phyloP scores from a whole-genome alignment of 129 eudicot genomes.

The Solidago caesia region DNA sequence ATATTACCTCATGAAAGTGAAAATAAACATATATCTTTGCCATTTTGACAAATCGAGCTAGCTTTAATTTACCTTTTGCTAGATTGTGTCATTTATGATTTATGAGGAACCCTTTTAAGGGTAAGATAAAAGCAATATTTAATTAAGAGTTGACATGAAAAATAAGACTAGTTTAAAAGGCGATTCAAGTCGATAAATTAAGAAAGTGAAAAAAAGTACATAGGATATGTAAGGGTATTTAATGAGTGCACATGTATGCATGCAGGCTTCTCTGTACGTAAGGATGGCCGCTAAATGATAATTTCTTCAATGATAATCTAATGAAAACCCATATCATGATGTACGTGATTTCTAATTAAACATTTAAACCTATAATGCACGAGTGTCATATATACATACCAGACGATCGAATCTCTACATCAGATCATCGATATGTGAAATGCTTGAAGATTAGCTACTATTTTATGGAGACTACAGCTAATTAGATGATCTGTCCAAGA shows the following conservation, averaged over 20 bases:
- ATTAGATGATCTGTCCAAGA: slow-evolving; percentile 13
- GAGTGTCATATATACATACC: slow-evolving; percentile 31
- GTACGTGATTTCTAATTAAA: too few relatives aligned
- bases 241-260: slow-evolving; percentile 35
- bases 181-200: too few relatives aligned
- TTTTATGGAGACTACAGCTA: slow-evolving; percentile 25
- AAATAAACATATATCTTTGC: background rate
- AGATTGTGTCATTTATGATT: background rate
- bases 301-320: slow-evolving; percentile 20
- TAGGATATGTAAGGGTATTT: slow-evolving; percentile 29
- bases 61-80: too few relatives aligned
- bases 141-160: slow-evolving; percentile 5
- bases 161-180: background rate
- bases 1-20: background rate
- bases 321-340: too few relatives aligned
- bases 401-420: slow-evolving; percentile 24
- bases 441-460: slow-evolving; percentile 13
- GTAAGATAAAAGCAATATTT: slow-evolving; percentile 7
- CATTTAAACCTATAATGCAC: slow-evolving; percentile 34
- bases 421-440: too few relatives aligned
- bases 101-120: too few relatives aligned
- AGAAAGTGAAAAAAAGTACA: slow-evolving; percentile 14
- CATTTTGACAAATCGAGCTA: slow-evolving; percentile 7
- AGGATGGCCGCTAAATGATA: slow-evolving; percentile 18
- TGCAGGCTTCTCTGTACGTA: slow-evolving; percentile 22